phyloP scores from a whole-genome alignment of 257 asterid species.

The Jacaranda copaia region DNA sequence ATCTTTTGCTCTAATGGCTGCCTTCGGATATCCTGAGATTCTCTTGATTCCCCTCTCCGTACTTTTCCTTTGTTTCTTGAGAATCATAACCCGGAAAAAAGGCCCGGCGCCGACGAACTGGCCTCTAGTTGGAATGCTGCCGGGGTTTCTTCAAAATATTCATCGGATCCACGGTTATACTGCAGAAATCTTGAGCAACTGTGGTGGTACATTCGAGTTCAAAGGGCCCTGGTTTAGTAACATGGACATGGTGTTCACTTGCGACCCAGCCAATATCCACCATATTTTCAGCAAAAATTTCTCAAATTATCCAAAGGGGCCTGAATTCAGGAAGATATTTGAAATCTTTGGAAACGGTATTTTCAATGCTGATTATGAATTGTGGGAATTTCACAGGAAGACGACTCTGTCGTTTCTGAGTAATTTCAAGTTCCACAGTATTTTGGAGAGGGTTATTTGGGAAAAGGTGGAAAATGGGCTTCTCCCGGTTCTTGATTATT shows the following conservation, averaged over 20 bases:
- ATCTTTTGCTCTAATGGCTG: constrained; percentile 24
- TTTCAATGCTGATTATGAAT: constrained; percentile 43
- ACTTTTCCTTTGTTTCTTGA: constrained; percentile 6
- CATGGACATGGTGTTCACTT: constrained; percentile 40
- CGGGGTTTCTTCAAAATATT: constrained; percentile 28
- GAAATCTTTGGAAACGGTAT: constrained; percentile 52
- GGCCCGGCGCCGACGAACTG: constrained; percentile 39
- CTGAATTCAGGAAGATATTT: constrained; percentile 44
- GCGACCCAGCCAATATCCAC: constrained; percentile 48
- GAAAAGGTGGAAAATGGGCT: constrained; percentile 42
- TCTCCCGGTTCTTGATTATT: constrained; percentile 37
- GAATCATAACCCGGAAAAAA: not conserved
- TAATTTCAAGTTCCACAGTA: constrained; percentile 19
- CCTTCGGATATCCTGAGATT: constrained; percentile 11
- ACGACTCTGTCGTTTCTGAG: constrained; percentile 33
- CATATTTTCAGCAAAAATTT: constrained; percentile 45
- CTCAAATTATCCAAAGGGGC: constrained; percentile 51
- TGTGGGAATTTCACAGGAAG: constrained; percentile 54
- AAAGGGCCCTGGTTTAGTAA: constrained; percentile 41
- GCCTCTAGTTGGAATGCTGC: constrained; percentile 53
- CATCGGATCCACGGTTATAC: constrained; percentile 33
- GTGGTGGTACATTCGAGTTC: constrained; percentile 41
- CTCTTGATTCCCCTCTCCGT: constrained; percentile 5
- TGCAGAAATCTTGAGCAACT: constrained; percentile 32
- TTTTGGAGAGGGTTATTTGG: constrained; percentile 30